Evolutionary conservation across 2,329 filamentous ascomycete species (phyloP).

Genomic region (Ascochyta pisi): DNA sequence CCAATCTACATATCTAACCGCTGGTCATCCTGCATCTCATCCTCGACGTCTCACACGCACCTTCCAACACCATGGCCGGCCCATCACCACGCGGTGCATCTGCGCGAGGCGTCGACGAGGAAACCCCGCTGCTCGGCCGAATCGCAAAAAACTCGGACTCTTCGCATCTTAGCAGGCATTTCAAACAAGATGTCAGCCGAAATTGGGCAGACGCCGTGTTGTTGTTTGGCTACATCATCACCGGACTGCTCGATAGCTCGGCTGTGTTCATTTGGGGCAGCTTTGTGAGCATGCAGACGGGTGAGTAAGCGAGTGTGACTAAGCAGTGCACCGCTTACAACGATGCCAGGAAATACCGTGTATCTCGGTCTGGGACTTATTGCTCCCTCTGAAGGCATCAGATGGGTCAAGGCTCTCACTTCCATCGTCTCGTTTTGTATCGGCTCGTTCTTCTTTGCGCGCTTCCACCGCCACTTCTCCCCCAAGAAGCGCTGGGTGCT

Average conservation of each 20-base stretch:
- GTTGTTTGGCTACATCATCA: slow-evolving; percentile 76
- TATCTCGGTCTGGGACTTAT: slow-evolving; percentile 79
- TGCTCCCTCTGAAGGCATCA: slow-evolving; percentile 58
- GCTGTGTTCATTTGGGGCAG: slow-evolving; percentile 79
- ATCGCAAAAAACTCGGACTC: slow-evolving; percentile 31
- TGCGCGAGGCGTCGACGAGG: slow-evolving; percentile 32
- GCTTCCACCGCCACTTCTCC: slow-evolving; percentile 69
- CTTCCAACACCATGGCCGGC: slow-evolving; percentile 11
- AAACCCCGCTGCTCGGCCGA: slow-evolving; percentile 43
- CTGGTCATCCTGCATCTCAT: slow-evolving; percentile 10
- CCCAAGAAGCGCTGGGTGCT: slow-evolving; percentile 71
- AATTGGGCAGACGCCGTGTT: slow-evolving; percentile 72
- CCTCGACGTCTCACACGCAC: slow-evolving; percentile 4
- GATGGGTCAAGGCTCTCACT: slow-evolving; percentile 75
- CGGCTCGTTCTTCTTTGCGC: slow-evolving; percentile 74
- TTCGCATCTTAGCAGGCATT: slow-evolving; percentile 38
- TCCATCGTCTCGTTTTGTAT: slow-evolving; percentile 75
- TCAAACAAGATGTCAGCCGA: slow-evolving; percentile 62
- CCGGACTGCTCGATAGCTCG: slow-evolving; percentile 77
- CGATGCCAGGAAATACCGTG: slow-evolving; percentile 69
- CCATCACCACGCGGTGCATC: slow-evolving; percentile 12
- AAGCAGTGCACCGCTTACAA: slow-evolving; percentile 18
- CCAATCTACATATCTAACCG: slow-evolving; percentile 11
- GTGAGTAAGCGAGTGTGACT: slow-evolving; percentile 49
- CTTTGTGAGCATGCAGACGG: slow-evolving; percentile 86